Conservation (phyloP, 2,329 filamentous ascomycete species). For the Dactylonectria macrodidyma region DNA sequence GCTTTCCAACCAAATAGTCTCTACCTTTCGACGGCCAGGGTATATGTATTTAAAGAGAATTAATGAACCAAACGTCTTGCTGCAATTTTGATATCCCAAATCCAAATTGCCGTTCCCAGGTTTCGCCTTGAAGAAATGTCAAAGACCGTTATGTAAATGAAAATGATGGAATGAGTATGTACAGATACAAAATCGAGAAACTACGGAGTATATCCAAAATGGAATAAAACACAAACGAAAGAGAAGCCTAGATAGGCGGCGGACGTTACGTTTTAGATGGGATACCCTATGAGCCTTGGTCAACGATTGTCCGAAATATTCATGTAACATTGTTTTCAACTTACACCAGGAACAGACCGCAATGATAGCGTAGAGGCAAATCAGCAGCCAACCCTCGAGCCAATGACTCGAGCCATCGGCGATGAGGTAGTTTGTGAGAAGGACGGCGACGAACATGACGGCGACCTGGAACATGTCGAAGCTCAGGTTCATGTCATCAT, state of each 20-base stretch:
- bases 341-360: slow-evolving; percentile 76
- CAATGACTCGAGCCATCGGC: slow-evolving; percentile 88
- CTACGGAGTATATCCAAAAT: neutral
- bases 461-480: slow-evolving; percentile 94
- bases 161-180: slow-evolving; percentile 11
- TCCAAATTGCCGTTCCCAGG: slow-evolving; percentile 11
- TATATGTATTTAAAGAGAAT: slow-evolving; percentile 6
- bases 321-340: slow-evolving; percentile 44
- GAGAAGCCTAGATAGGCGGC: neutral
- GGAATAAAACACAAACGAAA: neutral
- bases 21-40: neutral
- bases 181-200: neutral
- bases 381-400: slow-evolving; percentile 82
- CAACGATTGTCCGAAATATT: neutral
- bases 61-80: neutral
- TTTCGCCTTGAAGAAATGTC: slow-evolving; percentile 3
- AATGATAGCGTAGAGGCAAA: slow-evolving; percentile 86
- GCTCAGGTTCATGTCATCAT: slow-evolving; percentile 83
- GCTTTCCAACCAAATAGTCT: neutral
- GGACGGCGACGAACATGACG: slow-evolving; percentile 85
- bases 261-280: slow-evolving; percentile 7
- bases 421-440: slow-evolving; percentile 90
- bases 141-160: neutral
- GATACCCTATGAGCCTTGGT: slow-evolving; percentile 37
- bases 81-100: slow-evolving; percentile 15